Base-by-base conservation (phyloP, 768 basidiomycete genomes). In the Mycena haematopus region DNA sequence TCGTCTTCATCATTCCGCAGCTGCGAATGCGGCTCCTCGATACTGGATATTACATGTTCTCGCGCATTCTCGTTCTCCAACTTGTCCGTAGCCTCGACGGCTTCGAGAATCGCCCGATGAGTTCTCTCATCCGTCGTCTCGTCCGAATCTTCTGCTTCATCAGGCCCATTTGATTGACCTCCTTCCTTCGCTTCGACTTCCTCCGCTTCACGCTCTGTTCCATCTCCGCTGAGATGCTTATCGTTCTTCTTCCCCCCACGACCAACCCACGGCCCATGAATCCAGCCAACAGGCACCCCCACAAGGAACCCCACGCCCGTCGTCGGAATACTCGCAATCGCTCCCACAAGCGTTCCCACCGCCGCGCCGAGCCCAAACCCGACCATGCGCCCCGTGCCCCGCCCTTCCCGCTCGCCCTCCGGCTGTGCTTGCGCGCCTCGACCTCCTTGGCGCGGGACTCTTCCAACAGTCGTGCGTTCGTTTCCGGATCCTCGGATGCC, bases 241-340 rank as follows among this genome's bases (percentile, higher is more conserved):
- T 53, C 51, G 33, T 45, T 31, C 44, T 53, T 27, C 52, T 17
- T 60, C 25, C 17, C 24, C 44, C 11, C 40, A 44, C 31, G 42
- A 35, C 58, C 44, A 53, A 53, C 44, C 58, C 58, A 60, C 42
- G 58, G 58, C 58, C 58, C 58, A 60, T 60, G 58, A 53, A 60
- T 60, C 58, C 52, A 60, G 24, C 58, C 58, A 46, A 53, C 58
- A 45, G 58, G 58, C 21, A 60, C 58, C 4, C 58, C 58, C 51
- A 60, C 58, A 35, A 60, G 29, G 19, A 60, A 35, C 24, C 58
- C 58, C 42, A 60, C 17, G 2, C 51, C 58, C 24, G 58, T 60
- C 44, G 52, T 60, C 52, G 58, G 58, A 27, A 60, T 17, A 60
- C 42, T 60, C 58, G 52, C 58, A 60, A 60, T 53, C 21, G 58